A percentile compares a stretch with the other conserved stretches of the same genome.
phyloP scores from a whole-genome alignment of 2,329 filamentous ascomycete genomes.

The Microdochium trichocladiopsis region DNA sequence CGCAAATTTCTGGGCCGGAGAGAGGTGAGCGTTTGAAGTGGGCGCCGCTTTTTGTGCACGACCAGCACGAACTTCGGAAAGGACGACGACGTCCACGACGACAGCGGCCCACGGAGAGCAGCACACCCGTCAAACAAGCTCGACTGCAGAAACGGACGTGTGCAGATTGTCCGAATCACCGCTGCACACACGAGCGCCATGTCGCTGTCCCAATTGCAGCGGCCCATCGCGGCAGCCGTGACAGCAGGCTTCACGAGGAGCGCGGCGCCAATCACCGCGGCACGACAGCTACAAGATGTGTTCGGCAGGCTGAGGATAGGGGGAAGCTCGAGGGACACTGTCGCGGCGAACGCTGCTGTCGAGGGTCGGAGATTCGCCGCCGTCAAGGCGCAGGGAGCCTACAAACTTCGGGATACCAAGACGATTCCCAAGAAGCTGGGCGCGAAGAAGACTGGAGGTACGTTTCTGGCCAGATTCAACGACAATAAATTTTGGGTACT shows the following conservation, averaged over 20 bases:
- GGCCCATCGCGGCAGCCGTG: slow-evolving; percentile 29
- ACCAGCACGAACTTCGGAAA: slow-evolving; percentile 1
- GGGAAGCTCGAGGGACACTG: slow-evolving; percentile 1
- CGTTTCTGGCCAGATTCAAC: slow-evolving; percentile 16
- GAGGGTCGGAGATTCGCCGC: slow-evolving; percentile 47
- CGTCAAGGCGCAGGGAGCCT: slow-evolving; percentile 59
- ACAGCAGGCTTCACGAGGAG: slow-evolving; percentile 8
- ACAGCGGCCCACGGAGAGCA: slow-evolving; percentile 2
- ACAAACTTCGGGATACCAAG: slow-evolving; percentile 56
- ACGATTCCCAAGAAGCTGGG: slow-evolving; percentile 76
- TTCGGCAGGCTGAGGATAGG: slow-evolving; percentile 20
- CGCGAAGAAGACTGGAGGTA: slow-evolving; percentile 87
- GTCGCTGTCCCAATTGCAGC: slow-evolving; percentile 35
- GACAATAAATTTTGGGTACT: too few relatives aligned
- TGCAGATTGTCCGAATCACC: too few relatives aligned
- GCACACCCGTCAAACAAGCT: too few relatives aligned
- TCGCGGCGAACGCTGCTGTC: slow-evolving; percentile 27
- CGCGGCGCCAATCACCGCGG: slow-evolving; percentile 10
- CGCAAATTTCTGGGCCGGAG: slow-evolving; percentile 24
- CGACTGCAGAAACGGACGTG: too few relatives aligned
- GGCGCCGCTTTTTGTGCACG: slow-evolving; percentile 2
- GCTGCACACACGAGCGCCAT: slow-evolving; percentile 19
- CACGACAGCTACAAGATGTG: slow-evolving; percentile 25
- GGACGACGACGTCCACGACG: slow-evolving; percentile 2
- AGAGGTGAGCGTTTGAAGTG: neutral